Conservation (phyloP, 768 basidiomycete species). For the Rubroboletus satanas region DNA sequence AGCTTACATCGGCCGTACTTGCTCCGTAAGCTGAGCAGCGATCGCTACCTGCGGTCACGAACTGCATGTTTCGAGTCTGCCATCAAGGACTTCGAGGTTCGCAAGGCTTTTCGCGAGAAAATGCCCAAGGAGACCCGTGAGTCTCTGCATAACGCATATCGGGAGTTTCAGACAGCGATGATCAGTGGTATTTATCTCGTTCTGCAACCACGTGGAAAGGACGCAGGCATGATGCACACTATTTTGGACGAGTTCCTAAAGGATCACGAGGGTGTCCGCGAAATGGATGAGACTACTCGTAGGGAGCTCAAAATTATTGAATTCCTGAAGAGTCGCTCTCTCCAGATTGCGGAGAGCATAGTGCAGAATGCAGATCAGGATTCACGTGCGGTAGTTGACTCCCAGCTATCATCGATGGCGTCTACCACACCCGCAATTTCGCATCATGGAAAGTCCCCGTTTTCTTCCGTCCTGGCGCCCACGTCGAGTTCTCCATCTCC, state of each 20-base stretch:
- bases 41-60: conserved; percentile 78
- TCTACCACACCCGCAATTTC: conserved; percentile 10
- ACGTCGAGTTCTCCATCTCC: conserved; percentile 20
- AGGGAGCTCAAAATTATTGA: conserved; percentile 83
- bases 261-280: conserved; percentile 47
- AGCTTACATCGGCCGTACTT: conserved; percentile 87
- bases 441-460: conserved; percentile 15
- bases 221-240: conserved; percentile 68
- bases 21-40: conserved; percentile 66
- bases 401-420: conserved; percentile 33
- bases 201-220: conserved; percentile 67
- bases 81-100: conserved; percentile 79
- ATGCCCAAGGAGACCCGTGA: conserved; percentile 61
- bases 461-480: conserved; percentile 25
- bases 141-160: conserved; percentile 75
- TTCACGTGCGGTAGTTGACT: conserved; percentile 18
- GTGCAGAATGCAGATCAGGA: conserved; percentile 18
- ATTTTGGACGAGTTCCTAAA: conserved; percentile 77
- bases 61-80: conserved; percentile 90
- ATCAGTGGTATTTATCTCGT: conserved; percentile 85
- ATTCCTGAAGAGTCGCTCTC: conserved; percentile 68
- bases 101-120: conserved; percentile 60
- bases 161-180: conserved; percentile 88
- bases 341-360: conserved; percentile 43
- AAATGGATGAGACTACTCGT: conserved; percentile 79